Percentiles rank a stretch among this genome's conserved stretches.
Evolutionary conservation across 2,329 filamentous ascomycete species (phyloP).

Genomic region (Eurotiales sp.): DNA sequence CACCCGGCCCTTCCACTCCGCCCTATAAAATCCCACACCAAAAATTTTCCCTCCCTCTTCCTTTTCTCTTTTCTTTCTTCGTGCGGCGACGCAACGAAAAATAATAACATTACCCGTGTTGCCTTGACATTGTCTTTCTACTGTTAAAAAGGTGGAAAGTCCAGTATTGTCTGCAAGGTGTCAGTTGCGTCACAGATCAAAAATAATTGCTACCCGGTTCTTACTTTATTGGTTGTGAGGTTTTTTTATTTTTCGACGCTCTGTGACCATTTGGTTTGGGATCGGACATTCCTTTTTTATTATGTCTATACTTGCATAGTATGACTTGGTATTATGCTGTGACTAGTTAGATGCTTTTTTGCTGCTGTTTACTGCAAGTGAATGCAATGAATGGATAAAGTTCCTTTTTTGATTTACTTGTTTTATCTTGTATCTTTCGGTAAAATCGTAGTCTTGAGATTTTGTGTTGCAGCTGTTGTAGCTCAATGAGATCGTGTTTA

Average conservation of each 20-base stretch:
- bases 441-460: too few relatives aligned
- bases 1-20: constrained; percentile 16
- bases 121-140: constrained; percentile 62
- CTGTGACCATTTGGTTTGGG: constrained; percentile 48
- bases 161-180: constrained; percentile 55
- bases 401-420: too few relatives aligned
- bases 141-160: constrained; percentile 37
- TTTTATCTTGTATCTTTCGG: constrained; percentile 12
- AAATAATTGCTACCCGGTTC: constrained; percentile 76
- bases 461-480: too few relatives aligned
- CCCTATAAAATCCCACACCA: constrained; percentile 1
- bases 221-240: constrained; percentile 48
- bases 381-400: too few relatives aligned
- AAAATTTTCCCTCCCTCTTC: constrained; percentile 20
- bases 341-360: too few relatives aligned
- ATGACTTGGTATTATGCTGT: too few relatives aligned
- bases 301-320: neutral
- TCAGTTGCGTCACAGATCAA: constrained; percentile 76
- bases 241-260: constrained; percentile 35
- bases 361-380: too few relatives aligned
- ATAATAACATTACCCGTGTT: constrained; percentile 64
- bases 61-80: constrained; percentile 60
- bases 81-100: constrained; percentile 75
- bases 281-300: constrained; percentile 51
- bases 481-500: constrained; percentile 36